These are phyloP conservation scores for Stagonosporopsis tanaceti DNA, from an alignment of 2,329 filamentous ascomycete genomes.

Conservation along the genomic window DNA sequence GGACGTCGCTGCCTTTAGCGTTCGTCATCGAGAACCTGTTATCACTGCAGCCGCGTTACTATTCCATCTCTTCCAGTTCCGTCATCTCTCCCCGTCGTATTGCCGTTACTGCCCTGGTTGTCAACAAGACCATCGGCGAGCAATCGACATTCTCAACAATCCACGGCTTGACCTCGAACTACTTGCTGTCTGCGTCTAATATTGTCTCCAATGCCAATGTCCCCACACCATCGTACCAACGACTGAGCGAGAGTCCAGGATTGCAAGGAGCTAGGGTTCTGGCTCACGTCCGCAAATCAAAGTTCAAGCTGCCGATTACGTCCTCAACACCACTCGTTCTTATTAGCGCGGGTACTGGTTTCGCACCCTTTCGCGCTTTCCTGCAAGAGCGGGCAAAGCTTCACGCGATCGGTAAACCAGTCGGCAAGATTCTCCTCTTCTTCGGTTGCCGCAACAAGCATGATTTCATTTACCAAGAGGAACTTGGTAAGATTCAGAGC, in stretches of 20 bases:
- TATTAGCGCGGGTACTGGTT: constrained; percentile 46
- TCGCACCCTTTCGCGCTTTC: constrained; percentile 48
- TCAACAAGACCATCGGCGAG: constrained; percentile 41
- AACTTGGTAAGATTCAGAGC: constrained; percentile 31
- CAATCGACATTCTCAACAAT: constrained; percentile 31
- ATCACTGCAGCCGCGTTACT: constrained; percentile 42
- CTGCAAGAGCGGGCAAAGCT: constrained; percentile 46
- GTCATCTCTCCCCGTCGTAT: constrained; percentile 47
- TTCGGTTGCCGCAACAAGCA: constrained; percentile 41
- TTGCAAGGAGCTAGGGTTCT: constrained; percentile 39
- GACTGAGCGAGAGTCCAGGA: constrained; percentile 15
- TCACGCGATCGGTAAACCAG: constrained; percentile 37
- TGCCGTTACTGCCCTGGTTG: constrained; percentile 52
- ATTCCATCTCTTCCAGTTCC: constrained; percentile 49
- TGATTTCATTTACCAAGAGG: constrained; percentile 46
- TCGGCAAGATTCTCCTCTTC: constrained; percentile 45
- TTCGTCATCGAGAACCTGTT: constrained; percentile 43
- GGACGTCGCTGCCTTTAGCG: constrained; percentile 45
- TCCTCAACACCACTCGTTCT: constrained; percentile 59
- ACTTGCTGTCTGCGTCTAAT: constrained; percentile 45
- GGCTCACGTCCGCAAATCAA: constrained; percentile 53
- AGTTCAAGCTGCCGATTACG: constrained; percentile 57
- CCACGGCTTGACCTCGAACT: constrained; percentile 51
- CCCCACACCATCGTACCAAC: constrained; percentile 27
- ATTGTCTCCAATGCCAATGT: constrained; percentile 25